A percentile compares a stretch with the other conserved stretches of the same genome.
Evolutionary conservation across 192 early-diverging fungal genomes (phyloP).

Genomic region (Fimicolochytrium jonesii): DNA sequence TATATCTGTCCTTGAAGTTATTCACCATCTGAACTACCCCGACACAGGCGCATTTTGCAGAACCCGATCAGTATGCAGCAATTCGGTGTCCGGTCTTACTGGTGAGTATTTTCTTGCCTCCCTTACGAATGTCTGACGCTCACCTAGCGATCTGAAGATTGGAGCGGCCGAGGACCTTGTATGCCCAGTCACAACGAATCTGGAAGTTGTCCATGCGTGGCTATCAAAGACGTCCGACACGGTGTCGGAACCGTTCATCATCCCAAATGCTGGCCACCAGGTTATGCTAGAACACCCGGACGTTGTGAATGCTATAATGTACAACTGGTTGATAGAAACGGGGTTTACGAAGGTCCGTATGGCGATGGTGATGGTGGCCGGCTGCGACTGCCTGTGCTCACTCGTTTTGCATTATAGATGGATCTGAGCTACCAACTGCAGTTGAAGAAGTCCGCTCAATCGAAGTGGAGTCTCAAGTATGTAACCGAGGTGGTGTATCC

Average conservation of each 20-base stretch:
- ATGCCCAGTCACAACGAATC: constrained; percentile 8
- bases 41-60: constrained; percentile 13
- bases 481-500: too few relatives aligned
- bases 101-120: neutral
- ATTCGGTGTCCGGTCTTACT: constrained; percentile 21
- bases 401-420: neutral
- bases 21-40: neutral
- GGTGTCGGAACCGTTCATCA: constrained; percentile 19
- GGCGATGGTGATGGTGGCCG: neutral
- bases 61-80: neutral
- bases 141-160: constrained; percentile 3
- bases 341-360: constrained; percentile 4
- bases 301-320: constrained; percentile 27
- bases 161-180: constrained; percentile 20
- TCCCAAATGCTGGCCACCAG: constrained; percentile 22
- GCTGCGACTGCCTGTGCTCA: neutral
- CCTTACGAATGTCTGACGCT: neutral
- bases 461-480: constrained; percentile 22
- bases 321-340: constrained; percentile 23
- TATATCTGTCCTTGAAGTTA: neutral
- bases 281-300: constrained; percentile 27
- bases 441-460: constrained; percentile 3
- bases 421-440: constrained; percentile 6
- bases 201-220: constrained; percentile 14
- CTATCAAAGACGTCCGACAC: neutral